Evolutionary conservation across 73 alveolate genomes (phyloP).

Genomic region (Paraurostyla sp.): DNA sequence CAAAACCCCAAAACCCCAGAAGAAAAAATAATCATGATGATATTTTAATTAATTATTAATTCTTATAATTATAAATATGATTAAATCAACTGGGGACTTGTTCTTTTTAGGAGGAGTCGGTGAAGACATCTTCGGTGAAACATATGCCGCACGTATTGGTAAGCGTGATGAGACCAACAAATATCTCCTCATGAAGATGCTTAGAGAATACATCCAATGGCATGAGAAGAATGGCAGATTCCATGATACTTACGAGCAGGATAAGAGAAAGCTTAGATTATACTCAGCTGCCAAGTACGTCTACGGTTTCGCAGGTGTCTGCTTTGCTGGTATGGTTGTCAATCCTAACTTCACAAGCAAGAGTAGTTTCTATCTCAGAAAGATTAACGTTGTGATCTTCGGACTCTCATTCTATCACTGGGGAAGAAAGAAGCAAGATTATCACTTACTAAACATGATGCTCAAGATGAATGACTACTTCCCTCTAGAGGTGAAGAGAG

Average conservation of each 20-base stretch:
- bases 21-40: too few relatives aligned
- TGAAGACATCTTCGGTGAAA: conserved; percentile 68
- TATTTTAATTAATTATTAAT: conserved; percentile 7
- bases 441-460: conserved; percentile 33
- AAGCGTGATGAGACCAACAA: conserved; percentile 41
- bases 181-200: conserved; percentile 26
- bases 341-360: conserved; percentile 74
- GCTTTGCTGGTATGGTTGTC: conserved; percentile 67
- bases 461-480: conserved; percentile 71
- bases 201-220: conserved; percentile 66
- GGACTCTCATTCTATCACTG: conserved; percentile 21
- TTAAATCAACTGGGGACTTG: background rate
- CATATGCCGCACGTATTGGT: background rate
- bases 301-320: conserved; percentile 63
- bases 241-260: conserved; percentile 49
- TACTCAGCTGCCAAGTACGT: background rate
- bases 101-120: conserved; percentile 31
- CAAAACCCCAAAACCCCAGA: background rate
- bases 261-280: background rate
- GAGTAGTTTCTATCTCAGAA: conserved; percentile 65
- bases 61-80: background rate
- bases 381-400: conserved; percentile 45
- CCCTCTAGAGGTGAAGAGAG: conserved; percentile 74
- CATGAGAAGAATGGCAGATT: conserved; percentile 65
- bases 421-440: conserved; percentile 58